Percentiles rank a stretch among this genome's conserved stretches.
Evolutionary conservation across 228 moss, liverwort and hornwort genomes (phyloP).

Genomic region (Sphagnum fallax): DNA sequence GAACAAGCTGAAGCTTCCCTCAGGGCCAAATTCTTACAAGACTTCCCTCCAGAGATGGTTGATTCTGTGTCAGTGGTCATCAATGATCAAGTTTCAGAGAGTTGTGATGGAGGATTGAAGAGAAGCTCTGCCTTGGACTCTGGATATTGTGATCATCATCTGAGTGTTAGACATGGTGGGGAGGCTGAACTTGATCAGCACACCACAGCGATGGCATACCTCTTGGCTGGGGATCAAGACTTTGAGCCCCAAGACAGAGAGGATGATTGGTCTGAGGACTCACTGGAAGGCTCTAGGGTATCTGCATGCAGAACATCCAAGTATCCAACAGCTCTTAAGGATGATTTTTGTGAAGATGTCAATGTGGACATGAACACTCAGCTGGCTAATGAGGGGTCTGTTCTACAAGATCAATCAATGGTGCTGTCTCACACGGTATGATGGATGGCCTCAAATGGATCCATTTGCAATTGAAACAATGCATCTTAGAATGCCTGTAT

Average conservation of each 20-base stretch:
- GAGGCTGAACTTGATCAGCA: conserved; percentile 54
- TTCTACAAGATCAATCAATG: no score
- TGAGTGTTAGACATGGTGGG: conserved; percentile 8
- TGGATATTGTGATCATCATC: conserved; percentile 2
- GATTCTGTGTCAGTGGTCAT: conserved; percentile 27
- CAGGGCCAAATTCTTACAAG: conserved; percentile 13
- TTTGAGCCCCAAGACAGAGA: conserved; percentile 23
- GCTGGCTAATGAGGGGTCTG: no score
- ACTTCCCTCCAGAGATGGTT: conserved; percentile 26
- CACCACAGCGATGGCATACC: conserved; percentile 70
- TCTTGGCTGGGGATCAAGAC: conserved; percentile 51
- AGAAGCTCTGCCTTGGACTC: conserved; percentile 15
- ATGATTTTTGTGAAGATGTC: no score
- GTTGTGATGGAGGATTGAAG: conserved; percentile 14
- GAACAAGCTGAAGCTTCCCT: conserved; percentile 1
- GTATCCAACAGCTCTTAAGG: background rate
- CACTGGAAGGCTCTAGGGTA: conserved; percentile 41
- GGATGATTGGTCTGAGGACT: conserved; percentile 46
- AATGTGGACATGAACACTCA: no score
- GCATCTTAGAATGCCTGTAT: no score
- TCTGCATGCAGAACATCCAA: conserved; percentile 22
- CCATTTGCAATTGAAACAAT: no score
- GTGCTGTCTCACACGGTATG: no score
- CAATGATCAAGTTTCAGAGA: conserved; percentile 18
- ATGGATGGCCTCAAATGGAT: no score